A percentile compares a stretch with the other conserved stretches of the same genome.
Evolutionary conservation across 2,329 filamentous ascomycete species (phyloP).

Genomic region (Chaetothyriales sp.): DNA sequence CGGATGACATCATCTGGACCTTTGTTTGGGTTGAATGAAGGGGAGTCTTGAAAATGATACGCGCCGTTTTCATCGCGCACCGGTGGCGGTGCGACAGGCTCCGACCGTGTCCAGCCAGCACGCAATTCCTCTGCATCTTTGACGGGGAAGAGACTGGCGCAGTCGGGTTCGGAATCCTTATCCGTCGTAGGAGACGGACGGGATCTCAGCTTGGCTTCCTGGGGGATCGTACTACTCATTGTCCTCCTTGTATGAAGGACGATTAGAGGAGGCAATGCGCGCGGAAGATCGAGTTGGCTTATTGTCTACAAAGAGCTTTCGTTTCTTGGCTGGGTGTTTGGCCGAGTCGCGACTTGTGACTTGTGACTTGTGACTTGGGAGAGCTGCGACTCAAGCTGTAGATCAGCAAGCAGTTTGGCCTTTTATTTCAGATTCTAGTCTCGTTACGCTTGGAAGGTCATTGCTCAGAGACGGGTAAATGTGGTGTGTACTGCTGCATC

Average conservation of each 20-base stretch:
- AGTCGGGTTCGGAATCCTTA: background rate
- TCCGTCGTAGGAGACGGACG: background rate
- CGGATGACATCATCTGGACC: constrained; percentile 39
- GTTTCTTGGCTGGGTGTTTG: constrained; percentile 26
- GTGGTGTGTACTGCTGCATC: background rate
- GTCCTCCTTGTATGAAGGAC: constrained; percentile 10
- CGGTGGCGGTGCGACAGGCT: constrained; percentile 26
- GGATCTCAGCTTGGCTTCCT: background rate
- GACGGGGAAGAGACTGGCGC: constrained; percentile 13
- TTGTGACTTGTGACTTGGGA: background rate
- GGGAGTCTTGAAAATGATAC: constrained; percentile 35
- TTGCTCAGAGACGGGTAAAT: background rate
- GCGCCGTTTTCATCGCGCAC: constrained; percentile 29
- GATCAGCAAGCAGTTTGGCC: constrained; percentile 33
- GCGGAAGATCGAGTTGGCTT: constrained; percentile 34
- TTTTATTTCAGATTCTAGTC: constrained; percentile 38
- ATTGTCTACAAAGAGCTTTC: constrained; percentile 22
- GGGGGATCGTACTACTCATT: background rate
- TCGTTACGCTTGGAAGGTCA: constrained; percentile 33
- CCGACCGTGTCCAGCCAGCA: constrained; percentile 34
- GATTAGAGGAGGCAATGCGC: constrained; percentile 31
- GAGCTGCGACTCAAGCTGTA: constrained; percentile 28
- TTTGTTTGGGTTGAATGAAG: constrained; percentile 39
- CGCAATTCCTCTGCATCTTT: constrained; percentile 13
- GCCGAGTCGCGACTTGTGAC: background rate